Conservation (phyloP, 208 protist genomes). For the Trypanosoma boissoni region DNA sequence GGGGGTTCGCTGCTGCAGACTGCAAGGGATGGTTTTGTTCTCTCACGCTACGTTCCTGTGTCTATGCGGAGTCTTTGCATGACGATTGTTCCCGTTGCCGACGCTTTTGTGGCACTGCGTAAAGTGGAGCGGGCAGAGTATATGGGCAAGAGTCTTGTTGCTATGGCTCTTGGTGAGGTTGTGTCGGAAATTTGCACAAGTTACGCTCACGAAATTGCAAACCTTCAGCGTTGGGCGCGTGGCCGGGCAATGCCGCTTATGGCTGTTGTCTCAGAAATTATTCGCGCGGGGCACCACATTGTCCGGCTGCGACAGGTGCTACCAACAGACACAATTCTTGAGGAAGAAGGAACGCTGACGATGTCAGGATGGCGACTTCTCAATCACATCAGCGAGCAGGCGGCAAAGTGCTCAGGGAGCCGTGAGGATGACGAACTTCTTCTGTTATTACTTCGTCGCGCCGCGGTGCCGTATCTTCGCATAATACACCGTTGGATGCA, state of each 20-base stretch:
- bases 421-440: constrained; percentile 76
- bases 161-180: constrained; percentile 82
- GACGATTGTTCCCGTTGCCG: constrained; percentile 70
- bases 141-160: constrained; percentile 63
- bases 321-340: constrained; percentile 62
- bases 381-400: constrained; percentile 73
- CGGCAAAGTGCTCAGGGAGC: constrained; percentile 56
- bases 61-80: constrained; percentile 71
- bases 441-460: constrained; percentile 61
- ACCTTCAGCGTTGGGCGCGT: constrained; percentile 60
- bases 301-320: constrained; percentile 77
- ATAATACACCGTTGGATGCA: constrained; percentile 85
- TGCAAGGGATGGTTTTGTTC: constrained; percentile 46
- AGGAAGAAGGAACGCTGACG: constrained; percentile 25
- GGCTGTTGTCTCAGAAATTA: constrained; percentile 79
- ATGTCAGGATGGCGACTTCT: constrained; percentile 67
- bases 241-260: constrained; percentile 72
- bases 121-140: constrained; percentile 70
- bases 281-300: constrained; percentile 78
- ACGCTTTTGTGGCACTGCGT: constrained; percentile 69
- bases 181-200: constrained; percentile 80
- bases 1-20: constrained; percentile 46
- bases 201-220: constrained; percentile 74
- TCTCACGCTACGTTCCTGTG: constrained; percentile 49
- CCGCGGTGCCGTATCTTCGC: constrained; percentile 75